Evolutionary conservation across 1,139 yeast species (phyloP).

Genomic region (Candida sp.): DNA sequence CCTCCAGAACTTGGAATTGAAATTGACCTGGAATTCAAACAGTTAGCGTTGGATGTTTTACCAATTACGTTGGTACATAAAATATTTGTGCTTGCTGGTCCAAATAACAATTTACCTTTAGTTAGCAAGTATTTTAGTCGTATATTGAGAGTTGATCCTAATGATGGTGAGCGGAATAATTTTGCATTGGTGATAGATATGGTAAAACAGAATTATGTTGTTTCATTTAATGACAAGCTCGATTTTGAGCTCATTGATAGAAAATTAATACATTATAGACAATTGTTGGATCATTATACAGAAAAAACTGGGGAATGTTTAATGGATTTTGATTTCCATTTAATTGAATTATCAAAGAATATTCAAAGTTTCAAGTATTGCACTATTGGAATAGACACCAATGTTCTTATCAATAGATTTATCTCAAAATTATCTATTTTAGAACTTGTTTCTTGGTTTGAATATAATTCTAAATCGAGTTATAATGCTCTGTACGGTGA

Average conservation of each 20-base stretch:
- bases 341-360: not conserved
- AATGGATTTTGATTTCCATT: not conserved
- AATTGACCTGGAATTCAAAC: no score
- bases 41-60: constrained; percentile 16
- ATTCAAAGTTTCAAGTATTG: not conserved
- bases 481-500: no score
- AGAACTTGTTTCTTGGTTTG: not conserved
- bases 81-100: constrained; percentile 28
- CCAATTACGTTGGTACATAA: constrained; percentile 29
- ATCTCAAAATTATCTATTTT: not conserved
- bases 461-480: not conserved
- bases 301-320: not conserved
- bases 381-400: not conserved
- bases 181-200: constrained; percentile 13
- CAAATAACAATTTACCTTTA: constrained; percentile 15
- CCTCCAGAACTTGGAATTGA: no score
- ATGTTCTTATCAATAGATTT: not conserved
- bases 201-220: constrained; percentile 13
- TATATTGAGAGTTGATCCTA: constrained; percentile 12
- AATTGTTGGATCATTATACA: constrained; percentile 1
- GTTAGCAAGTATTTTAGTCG: not conserved
- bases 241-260: constrained; percentile 5
- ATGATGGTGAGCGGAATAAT: constrained; percentile 11
- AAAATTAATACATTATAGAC: constrained; percentile 8
- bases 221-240: constrained; percentile 18